These are phyloP conservation scores for Beauveria medogensis DNA, from an alignment of 2,329 filamentous ascomycete genomes.

Conservation along the genomic window DNA sequence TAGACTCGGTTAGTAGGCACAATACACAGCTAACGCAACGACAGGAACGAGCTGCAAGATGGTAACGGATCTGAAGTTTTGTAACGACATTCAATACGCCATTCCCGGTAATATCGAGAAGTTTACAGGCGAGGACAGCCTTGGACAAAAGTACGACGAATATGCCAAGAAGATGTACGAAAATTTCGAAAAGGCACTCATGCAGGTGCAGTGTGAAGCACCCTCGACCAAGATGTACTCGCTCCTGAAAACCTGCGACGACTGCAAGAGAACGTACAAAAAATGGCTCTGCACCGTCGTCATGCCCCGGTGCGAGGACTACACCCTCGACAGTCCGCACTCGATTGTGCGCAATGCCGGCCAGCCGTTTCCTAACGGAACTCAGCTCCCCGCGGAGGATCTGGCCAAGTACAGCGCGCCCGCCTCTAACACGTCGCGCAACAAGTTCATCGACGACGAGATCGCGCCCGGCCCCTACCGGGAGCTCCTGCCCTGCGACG, in stretches of 20 bases:
- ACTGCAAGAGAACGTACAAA: constrained; percentile 80
- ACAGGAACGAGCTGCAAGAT: constrained; percentile 75
- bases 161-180: constrained; percentile 61
- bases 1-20: background rate
- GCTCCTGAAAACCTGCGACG: constrained; percentile 63
- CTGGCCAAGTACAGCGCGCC: constrained; percentile 16
- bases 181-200: constrained; percentile 74
- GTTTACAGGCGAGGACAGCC: constrained; percentile 46
- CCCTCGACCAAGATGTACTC: constrained; percentile 69
- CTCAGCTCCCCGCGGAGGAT: constrained; percentile 31
- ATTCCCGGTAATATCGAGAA: constrained; percentile 70
- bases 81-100: constrained; percentile 79
- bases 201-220: constrained; percentile 80
- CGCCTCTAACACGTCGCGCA: constrained; percentile 48
- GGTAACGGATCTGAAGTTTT: constrained; percentile 81
- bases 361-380: constrained; percentile 64
- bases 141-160: constrained; percentile 70
- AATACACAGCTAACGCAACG: background rate
- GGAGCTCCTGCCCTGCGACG: constrained; percentile 80
- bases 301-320: constrained; percentile 89
- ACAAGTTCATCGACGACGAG: constrained; percentile 59
- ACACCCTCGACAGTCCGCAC: constrained; percentile 42
- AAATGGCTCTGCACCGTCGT: constrained; percentile 89
- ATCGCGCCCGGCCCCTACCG: constrained; percentile 86
- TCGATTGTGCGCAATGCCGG: constrained; percentile 58